Conservation (phyloP, 2,329 filamentous ascomycete genomes). For the Leptodontidium sp. region DNA sequence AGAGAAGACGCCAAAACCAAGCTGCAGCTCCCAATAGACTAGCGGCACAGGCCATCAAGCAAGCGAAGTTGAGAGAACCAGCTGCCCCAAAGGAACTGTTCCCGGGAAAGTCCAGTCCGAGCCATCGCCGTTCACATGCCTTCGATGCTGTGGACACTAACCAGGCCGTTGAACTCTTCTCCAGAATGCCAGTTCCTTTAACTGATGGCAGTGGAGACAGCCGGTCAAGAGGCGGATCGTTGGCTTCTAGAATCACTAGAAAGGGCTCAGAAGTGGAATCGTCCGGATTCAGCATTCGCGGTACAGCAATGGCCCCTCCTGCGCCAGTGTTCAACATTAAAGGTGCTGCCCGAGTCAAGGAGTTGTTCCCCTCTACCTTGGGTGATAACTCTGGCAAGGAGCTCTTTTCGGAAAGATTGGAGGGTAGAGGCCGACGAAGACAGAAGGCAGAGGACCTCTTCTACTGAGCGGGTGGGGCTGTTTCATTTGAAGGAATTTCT, state of each 20-base stretch:
- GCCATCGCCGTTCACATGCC: constrained; percentile 57
- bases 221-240: constrained; percentile 30
- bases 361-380: constrained; percentile 74
- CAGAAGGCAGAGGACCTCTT: constrained; percentile 79
- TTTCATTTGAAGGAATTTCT: neutral
- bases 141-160: constrained; percentile 55
- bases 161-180: constrained; percentile 57
- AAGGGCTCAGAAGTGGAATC: constrained; percentile 39
- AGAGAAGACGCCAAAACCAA: constrained; percentile 29
- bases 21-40: constrained; percentile 51
- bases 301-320: constrained; percentile 57
- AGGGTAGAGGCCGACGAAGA: constrained; percentile 65
- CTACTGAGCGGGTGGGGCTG: constrained; percentile 52
- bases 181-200: constrained; percentile 58
- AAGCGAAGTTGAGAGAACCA: constrained; percentile 39
- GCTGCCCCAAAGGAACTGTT: constrained; percentile 60
- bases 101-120: constrained; percentile 54
- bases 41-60: constrained; percentile 55
- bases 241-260: constrained; percentile 42
- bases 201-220: constrained; percentile 53
- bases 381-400: constrained; percentile 72
- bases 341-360: constrained; percentile 66
- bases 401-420: constrained; percentile 68
- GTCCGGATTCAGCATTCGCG: constrained; percentile 66
- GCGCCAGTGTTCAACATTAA: constrained; percentile 70